Base-by-base conservation (phyloP, 2,329 filamentous ascomycete species). In the Talaromyces sp. region DNA sequence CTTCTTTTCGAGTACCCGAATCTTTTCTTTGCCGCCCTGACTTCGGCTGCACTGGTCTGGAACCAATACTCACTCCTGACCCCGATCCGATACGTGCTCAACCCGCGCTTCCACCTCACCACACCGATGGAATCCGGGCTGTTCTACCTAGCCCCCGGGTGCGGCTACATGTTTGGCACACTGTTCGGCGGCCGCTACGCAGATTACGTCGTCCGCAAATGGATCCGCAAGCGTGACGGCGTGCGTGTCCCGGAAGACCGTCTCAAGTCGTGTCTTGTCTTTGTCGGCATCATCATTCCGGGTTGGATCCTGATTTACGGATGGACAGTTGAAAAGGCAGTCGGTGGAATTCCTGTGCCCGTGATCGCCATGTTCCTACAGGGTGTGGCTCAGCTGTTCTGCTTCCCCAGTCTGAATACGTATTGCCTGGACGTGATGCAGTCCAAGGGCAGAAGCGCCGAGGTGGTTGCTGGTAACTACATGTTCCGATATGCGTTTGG, bases 371-470 rank as follows among this genome's bases (percentile, higher is more conserved):
- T 93, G 80, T 92, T 92, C 69, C 62, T 89, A 2, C 89, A 92
- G 68, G 89, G 89, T 1, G 81, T 91, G 0, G 87, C 85, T 0
- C 88, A 92, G 72, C 77, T 92, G 6, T 89, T 91, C 69, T 89
- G 87, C 67, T 92, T 91, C 68, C 89, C 89, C 0, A 85, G 83
- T 54, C 72, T 93, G 63, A 92, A 93, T 71, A 90, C 89, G 0
- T 93, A 95, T 74, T 93, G 89, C 70, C 75, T 95, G 46, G 90
- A 95, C 71, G 89, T 93, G 13, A 91, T 93, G 86, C 88, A 88
- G 64, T 69, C 72, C 2, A 71, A 69, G 24, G 80, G 81, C 1
- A 79, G 83, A 31, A 85, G 85, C 50, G 84, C 87, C 3, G 90
- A 95, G 69, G 89, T 93, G 3, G 85, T 91, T 50, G 89, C 89